A percentile compares a stretch with the other conserved stretches of the same genome.
Conservation (phyloP, 345 rosid genomes). For the Atalantia buxifolia region DNA sequence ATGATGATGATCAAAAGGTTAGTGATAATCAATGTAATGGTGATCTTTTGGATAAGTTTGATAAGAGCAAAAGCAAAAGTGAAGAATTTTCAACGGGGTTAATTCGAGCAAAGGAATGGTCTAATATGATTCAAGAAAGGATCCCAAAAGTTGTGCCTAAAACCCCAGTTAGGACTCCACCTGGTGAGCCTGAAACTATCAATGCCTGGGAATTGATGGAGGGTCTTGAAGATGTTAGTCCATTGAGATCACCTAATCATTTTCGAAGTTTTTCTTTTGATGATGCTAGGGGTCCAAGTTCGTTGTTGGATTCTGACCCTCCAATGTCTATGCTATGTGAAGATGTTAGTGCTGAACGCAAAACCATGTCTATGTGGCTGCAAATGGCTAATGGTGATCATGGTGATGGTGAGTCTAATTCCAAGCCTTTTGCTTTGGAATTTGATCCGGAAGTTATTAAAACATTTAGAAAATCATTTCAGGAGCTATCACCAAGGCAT, state of each 20-base stretch:
- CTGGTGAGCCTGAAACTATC: conserved; percentile 94
- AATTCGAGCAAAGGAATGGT: conserved; percentile 88
- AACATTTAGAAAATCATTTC: conserved; percentile 54
- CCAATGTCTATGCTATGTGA: conserved; percentile 37
- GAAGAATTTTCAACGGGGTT: conserved; percentile 43
- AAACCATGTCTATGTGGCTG: conserved; percentile 41
- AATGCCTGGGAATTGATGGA: conserved; percentile 95
- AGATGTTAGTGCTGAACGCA: conserved; percentile 20
- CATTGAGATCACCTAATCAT: conserved; percentile 39
- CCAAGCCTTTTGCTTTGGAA: conserved; percentile 27
- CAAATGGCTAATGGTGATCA: conserved; percentile 50
- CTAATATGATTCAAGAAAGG: conserved; percentile 70
- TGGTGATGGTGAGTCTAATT: neutral
- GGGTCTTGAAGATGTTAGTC: conserved; percentile 76
- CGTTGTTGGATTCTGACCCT: conserved; percentile 18
- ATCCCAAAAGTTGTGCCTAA: conserved; percentile 61
- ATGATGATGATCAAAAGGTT: neutral
- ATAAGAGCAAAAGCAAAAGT: conserved; percentile 9
- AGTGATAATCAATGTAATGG: conserved; percentile 12
- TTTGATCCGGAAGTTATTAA: conserved; percentile 66
- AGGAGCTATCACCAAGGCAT: conserved; percentile 51
- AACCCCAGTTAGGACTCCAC: conserved; percentile 78
- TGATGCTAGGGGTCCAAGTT: conserved; percentile 25
- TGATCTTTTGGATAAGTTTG: conserved; percentile 5
- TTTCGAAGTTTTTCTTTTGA: conserved; percentile 79